These are phyloP conservation scores for Coemansia sp. DNA, from an alignment of 192 early-diverging fungal species.

Conservation along the genomic window DNA sequence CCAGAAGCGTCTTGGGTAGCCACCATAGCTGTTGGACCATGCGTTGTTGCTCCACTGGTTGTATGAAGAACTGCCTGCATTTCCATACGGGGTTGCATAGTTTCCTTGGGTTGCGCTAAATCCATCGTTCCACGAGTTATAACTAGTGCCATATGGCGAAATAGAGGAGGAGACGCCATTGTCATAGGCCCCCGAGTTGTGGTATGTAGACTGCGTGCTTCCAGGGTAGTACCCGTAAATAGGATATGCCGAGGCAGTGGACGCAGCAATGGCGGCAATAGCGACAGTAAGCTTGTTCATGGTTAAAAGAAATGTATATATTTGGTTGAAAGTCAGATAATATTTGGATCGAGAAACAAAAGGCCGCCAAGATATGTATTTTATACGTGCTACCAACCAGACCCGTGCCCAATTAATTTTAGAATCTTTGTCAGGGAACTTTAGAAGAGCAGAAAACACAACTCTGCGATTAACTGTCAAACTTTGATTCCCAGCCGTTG, in stretches of 20 bases:
- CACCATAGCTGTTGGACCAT: conserved; percentile 22
- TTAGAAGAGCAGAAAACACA: no score
- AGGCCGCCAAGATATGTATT: no score
- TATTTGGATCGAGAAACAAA: no score
- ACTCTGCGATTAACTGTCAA: no score
- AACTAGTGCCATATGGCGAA: conserved; percentile 24
- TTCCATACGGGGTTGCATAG: conserved; percentile 18
- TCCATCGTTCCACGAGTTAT: conserved; percentile 34
- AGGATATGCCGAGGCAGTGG: conserved; percentile 14
- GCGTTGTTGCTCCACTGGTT: conserved; percentile 43
- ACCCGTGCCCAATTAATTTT: no score
- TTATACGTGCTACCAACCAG: no score
- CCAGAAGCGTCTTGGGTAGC: conserved; percentile 22
- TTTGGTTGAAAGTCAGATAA: no score
- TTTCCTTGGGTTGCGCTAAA: conserved; percentile 21
- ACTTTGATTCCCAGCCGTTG: not conserved
- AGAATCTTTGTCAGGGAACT: no score
- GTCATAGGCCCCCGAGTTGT: conserved; percentile 39
- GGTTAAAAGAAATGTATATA: not conserved
- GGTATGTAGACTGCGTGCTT: conserved; percentile 17
- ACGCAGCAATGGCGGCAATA: not conserved
- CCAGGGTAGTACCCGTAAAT: conserved; percentile 30
- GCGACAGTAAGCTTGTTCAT: not conserved
- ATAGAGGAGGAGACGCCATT: conserved; percentile 17
- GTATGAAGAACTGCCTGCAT: conserved; percentile 20